Conservation (phyloP, 495 filamentous ascomycete species). For the Hamigera avellanea region DNA sequence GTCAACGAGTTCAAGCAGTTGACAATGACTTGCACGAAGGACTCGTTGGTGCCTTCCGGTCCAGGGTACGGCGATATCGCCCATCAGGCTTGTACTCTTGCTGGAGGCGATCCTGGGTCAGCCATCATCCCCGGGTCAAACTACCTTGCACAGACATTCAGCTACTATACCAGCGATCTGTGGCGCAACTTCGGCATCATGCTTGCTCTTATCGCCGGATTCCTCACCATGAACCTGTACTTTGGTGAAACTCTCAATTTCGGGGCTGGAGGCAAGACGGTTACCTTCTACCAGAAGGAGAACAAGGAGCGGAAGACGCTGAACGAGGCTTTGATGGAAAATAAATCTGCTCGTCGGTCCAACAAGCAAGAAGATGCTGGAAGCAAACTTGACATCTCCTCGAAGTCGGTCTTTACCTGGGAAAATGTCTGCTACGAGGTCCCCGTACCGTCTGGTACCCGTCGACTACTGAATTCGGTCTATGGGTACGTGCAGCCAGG, state of each 20-base stretch:
- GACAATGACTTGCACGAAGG: conserved; percentile 49
- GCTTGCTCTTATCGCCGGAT: conserved; percentile 52
- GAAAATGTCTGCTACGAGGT: conserved; percentile 51
- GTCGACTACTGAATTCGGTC: conserved; percentile 57
- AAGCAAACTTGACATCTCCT: conserved; percentile 51
- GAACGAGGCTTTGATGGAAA: conserved; percentile 51
- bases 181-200: conserved; percentile 75
- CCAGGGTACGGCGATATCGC: conserved; percentile 51
- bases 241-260: conserved; percentile 69
- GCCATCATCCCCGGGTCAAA: conserved; percentile 43
- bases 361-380: conserved; percentile 35
- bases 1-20: conserved; percentile 66
- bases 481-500: conserved; percentile 74
- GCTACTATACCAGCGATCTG: conserved; percentile 46
- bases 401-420: conserved; percentile 43
- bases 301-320: conserved; percentile 57
- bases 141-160: conserved; percentile 53
- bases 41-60: conserved; percentile 55
- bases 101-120: conserved; percentile 53
- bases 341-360: conserved; percentile 40
- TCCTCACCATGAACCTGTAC: conserved; percentile 55
- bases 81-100: conserved; percentile 64
- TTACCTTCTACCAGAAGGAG: conserved; percentile 63
- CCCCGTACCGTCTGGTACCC: conserved; percentile 53
- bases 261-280: conserved; percentile 63